phyloP scores from a whole-genome alignment of 768 basidiomycete species.

The Wakefieldia striispora region DNA sequence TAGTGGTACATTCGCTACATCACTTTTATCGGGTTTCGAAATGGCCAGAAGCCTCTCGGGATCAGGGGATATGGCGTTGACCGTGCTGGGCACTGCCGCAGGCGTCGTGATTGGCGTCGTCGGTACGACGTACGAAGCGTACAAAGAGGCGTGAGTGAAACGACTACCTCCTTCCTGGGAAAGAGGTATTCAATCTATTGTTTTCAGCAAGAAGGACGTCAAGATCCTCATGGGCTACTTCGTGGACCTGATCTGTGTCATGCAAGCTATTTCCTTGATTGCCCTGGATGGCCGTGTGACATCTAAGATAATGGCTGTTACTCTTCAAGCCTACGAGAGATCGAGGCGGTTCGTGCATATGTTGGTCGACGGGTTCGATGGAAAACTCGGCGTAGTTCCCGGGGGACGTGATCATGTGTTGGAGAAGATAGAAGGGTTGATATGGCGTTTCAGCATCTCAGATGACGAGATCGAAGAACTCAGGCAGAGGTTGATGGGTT shows the following conservation, averaged over 20 bases:
- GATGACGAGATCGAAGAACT: conserved; percentile 6
- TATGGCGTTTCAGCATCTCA: conserved; percentile 11
- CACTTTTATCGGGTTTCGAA: background rate
- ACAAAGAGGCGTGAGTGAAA: conserved; percentile 5
- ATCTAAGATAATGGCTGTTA: background rate
- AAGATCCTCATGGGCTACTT: conserved; percentile 15
- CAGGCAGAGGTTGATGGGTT: background rate
- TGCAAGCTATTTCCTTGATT: conserved; percentile 12
- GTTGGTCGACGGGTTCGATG: conserved; percentile 1
- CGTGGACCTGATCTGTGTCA: conserved; percentile 14
- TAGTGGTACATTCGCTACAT: background rate
- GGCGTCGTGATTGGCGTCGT: background rate
- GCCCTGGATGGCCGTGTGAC: background rate
- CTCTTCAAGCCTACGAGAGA: conserved; percentile 1
- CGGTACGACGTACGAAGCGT: background rate
- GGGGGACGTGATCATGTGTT: conserved; percentile 10
- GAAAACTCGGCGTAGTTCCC: background rate
- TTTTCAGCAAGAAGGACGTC: conserved; percentile 3
- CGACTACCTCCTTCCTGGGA: no score
- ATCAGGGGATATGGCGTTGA: background rate
- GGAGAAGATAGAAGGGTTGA: conserved; percentile 9
- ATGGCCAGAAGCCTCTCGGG: background rate
- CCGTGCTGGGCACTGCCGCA: background rate
- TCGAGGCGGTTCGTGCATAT: background rate
- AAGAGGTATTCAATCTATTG: no score